A percentile compares a stretch with the other conserved stretches of the same genome.
phyloP scores from a whole-genome alignment of 2,329 filamentous ascomycete genomes.

The Endothia cerciana region DNA sequence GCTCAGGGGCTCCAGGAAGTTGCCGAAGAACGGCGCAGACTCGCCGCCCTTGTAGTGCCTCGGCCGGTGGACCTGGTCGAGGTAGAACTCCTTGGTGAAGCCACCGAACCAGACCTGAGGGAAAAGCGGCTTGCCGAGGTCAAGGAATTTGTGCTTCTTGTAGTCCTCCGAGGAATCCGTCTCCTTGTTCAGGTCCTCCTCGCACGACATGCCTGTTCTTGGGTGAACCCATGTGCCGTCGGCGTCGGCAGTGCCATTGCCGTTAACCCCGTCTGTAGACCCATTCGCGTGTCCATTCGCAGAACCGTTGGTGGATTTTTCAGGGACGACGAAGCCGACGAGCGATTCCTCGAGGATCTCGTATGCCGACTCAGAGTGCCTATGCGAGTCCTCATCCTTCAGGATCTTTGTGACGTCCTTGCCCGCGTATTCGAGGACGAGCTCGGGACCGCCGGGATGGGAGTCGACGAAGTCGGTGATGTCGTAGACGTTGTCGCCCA shows the following conservation, averaged over 20 bases:
- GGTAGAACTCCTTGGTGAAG: conserved; percentile 94
- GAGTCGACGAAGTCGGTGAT: conserved; percentile 88
- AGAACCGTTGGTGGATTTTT: conserved; percentile 53
- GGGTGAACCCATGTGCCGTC: conserved; percentile 50
- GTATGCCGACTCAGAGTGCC: conserved; percentile 91
- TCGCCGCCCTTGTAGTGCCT: conserved; percentile 93
- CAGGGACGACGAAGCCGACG: conserved; percentile 75
- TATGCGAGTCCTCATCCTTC: conserved; percentile 80
- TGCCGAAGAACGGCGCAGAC: conserved; percentile 93
- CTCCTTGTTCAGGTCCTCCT: conserved; percentile 83
- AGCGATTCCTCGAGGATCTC: conserved; percentile 88
- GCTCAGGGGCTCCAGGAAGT: conserved; percentile 96
- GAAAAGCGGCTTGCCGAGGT: conserved; percentile 82
- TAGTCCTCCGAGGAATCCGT: conserved; percentile 79
- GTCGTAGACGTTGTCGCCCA: conserved; percentile 91
- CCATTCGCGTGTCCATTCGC: conserved; percentile 40
- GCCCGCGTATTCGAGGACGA: conserved; percentile 88
- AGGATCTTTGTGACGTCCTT: conserved; percentile 84
- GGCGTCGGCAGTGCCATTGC: conserved; percentile 39
- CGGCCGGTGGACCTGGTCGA: conserved; percentile 93
- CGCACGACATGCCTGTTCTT: conserved; percentile 85
- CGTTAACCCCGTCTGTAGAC: conserved; percentile 39
- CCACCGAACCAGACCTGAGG: conserved; percentile 86
- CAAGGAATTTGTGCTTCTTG: conserved; percentile 90
- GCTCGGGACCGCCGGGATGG: conserved; percentile 86